Conservation (phyloP, 2,329 filamentous ascomycete species). For the Fusarium citri region DNA sequence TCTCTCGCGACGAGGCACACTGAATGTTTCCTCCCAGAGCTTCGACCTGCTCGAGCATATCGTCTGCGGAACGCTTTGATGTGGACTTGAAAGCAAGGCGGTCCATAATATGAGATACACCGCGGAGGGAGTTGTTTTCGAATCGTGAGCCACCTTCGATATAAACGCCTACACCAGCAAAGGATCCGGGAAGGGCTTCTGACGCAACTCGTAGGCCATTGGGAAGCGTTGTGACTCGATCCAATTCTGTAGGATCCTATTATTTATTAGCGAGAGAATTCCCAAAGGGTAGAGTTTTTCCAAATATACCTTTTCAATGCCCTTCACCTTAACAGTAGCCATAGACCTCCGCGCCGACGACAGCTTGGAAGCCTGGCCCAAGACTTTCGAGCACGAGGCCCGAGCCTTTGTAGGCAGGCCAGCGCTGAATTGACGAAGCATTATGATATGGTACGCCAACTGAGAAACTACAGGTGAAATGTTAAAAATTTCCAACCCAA, state of each 20-base stretch:
- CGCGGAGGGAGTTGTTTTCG: conserved; percentile 85
- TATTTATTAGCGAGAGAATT: not conserved
- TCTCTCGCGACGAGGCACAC: conserved; percentile 93
- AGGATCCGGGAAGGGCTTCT: conserved; percentile 92
- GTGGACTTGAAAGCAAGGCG: conserved; percentile 95
- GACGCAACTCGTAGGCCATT: conserved; percentile 97
- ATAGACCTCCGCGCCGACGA: conserved; percentile 44
- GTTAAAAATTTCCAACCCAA: conserved; percentile 17
- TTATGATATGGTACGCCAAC: conserved; percentile 33
- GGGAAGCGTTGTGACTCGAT: conserved; percentile 85
- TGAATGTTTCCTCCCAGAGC: conserved; percentile 94
- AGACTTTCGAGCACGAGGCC: conserved; percentile 42
- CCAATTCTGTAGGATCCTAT: conserved; percentile 84
- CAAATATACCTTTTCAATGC: conserved; percentile 51
- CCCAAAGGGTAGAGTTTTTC: fast-evolving
- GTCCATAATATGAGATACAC: conserved; percentile 96
- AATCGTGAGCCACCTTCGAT: conserved; percentile 95
- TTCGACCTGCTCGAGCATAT: conserved; percentile 90
- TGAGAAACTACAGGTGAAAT: conserved; percentile 6
- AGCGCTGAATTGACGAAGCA: conserved; percentile 54
- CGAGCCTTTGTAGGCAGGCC: conserved; percentile 47
- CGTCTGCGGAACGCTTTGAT: conserved; percentile 75
- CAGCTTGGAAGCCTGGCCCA: conserved; percentile 40
- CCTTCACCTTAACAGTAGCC: conserved; percentile 52
- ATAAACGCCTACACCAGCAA: conserved; percentile 95